Evolutionary conservation across 768 basidiomycete species (phyloP), one percentile per base, ranked within the genome.

Genomic region (Agaricus blazei): DNA sequence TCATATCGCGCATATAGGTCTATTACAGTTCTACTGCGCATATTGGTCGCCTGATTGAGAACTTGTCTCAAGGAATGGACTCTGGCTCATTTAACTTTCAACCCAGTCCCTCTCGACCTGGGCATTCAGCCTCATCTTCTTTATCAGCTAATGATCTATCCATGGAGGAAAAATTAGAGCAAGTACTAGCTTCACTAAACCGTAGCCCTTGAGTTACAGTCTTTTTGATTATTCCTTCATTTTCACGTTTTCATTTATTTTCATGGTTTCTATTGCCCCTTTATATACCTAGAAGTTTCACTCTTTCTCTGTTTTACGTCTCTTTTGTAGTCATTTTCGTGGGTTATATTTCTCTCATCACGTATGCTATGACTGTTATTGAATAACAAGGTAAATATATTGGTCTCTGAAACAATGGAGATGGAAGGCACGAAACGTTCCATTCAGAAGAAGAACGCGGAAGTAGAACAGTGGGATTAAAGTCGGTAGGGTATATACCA

Each of bases 21-120:
- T 88, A 84, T 69, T 85, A 84, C 68, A 87, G 85, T 61, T 82
- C 88, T 15, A 76, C 87, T 24, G 80, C 83, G 41, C 85, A 91
- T 58, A 92, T 93, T 66, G 88, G 87, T 42, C 87, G 84, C 61
- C 76, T 93, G 57, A 90, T 93, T 55, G 91, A 93, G 65, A 83
- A 72, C 63, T 81, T 93, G 65, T 91, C 90, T 46, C 85, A 85
- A 66, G 87, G 84, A 31, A 83, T 84, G 74, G 91, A 93, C 60
- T 77, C 88, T 41, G 91, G 89, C 45, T 87, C 90, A 37, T 91
- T 92, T 75, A 92, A 92, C 64, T 82, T 92, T 64, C 64, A 77
- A 37, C 79, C 83, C 11, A 66, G 59, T 62, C 60, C 54, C 56
- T 60, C 54, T 64, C 72, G 69, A 40, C 58, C 65, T 12, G 72